Conservation (phyloP, 2,329 filamentous ascomycete species). For the Trichoderma sp. region DNA sequence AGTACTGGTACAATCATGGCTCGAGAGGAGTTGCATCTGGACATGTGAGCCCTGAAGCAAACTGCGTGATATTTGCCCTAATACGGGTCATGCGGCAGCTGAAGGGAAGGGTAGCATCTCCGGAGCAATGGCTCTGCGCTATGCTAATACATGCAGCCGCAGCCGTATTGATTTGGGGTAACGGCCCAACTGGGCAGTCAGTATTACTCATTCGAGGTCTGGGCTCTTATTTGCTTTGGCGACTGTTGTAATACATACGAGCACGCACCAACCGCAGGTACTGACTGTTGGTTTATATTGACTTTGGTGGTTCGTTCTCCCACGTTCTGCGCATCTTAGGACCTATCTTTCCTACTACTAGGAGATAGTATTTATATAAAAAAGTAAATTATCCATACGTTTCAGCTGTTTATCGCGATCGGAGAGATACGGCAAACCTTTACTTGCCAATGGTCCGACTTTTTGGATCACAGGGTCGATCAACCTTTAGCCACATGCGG, state of each 20-base stretch:
- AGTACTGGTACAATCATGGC: neutral
- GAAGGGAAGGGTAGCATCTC: neutral
- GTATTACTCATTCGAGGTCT: neutral
- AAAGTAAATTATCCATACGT: neutral
- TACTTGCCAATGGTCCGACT: neutral
- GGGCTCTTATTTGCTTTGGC: neutral
- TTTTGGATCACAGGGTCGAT: neutral
- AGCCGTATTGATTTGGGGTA: neutral
- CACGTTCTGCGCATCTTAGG: neutral
- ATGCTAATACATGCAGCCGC: neutral
- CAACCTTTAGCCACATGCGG: neutral
- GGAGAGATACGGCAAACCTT: neutral
- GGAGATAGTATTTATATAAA: neutral
- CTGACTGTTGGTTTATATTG: neutral
- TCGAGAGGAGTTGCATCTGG: neutral
- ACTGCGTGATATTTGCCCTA: slow-evolving; percentile 10
- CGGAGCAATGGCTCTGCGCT: neutral
- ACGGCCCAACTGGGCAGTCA: neutral
- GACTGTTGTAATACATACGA: neutral
- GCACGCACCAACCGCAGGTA: neutral
- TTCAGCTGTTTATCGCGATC: neutral
- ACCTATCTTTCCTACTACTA: neutral
- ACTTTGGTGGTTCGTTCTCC: neutral
- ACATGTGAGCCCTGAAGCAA: neutral
- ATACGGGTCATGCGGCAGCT: neutral